Evolutionary conservation across 2,329 filamentous ascomycete genomes (phyloP).

Genomic region (Dactylella cylindrospora): DNA sequence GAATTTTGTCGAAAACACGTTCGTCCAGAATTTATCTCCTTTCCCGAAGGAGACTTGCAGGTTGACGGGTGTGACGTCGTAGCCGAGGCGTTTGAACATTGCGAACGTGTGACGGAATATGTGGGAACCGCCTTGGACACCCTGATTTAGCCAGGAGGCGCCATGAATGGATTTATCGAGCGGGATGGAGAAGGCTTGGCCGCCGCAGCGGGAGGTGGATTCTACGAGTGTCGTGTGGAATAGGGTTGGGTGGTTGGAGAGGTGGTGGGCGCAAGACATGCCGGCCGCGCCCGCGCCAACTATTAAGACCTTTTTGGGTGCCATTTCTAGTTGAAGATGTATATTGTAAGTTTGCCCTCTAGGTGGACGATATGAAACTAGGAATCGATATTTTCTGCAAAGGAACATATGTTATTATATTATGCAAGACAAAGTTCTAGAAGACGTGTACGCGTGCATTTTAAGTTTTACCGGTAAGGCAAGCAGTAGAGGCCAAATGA

Average conservation of each 20-base stretch:
- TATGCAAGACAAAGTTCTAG: too few relatives aligned
- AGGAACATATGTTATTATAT: too few relatives aligned
- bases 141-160: conserved; percentile 65
- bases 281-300: conserved; percentile 65
- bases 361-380: too few relatives aligned
- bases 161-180: conserved; percentile 62
- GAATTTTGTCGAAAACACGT: conserved; percentile 64
- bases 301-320: conserved; percentile 59
- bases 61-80: conserved; percentile 61
- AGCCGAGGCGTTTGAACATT: conserved; percentile 63
- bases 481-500: too few relatives aligned
- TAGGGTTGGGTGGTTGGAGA: conserved; percentile 62
- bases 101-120: conserved; percentile 70
- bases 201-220: conserved; percentile 62
- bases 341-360: too few relatives aligned
- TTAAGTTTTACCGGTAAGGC: too few relatives aligned
- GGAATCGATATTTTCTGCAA: too few relatives aligned
- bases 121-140: conserved; percentile 65
- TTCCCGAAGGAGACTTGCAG: conserved; percentile 67
- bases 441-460: too few relatives aligned
- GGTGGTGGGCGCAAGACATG: conserved; percentile 63
- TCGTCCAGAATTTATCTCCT: conserved; percentile 65
- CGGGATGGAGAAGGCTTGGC: conserved; percentile 65
- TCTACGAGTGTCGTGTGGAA: conserved; percentile 64
- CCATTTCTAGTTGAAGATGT: conserved; percentile 48